These are phyloP conservation scores for Amylostereum chailletii DNA, from an alignment of 1,284 basidiomycete genomes.

Conservation along the genomic window DNA sequence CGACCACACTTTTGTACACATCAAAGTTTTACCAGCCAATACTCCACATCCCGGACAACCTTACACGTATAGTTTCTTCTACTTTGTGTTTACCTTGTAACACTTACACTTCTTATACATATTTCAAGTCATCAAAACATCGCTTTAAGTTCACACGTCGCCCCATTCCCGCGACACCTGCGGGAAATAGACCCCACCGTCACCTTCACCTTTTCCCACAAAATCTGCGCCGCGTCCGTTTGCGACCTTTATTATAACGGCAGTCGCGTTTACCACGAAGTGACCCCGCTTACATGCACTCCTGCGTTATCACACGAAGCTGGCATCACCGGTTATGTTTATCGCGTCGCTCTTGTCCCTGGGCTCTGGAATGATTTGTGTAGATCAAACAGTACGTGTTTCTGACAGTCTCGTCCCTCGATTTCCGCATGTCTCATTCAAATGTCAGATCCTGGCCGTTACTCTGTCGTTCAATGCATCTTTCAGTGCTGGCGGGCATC, in stretches of 20 bases:
- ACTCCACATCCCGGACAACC: slow-evolving; percentile 9
- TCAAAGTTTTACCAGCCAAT: slow-evolving; percentile 43
- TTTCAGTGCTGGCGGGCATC: slow-evolving; percentile 15
- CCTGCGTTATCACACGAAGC: slow-evolving; percentile 7
- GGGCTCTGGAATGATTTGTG: slow-evolving; percentile 51
- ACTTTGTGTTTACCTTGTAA: slow-evolving; percentile 4
- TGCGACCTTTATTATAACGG: slow-evolving; percentile 45
- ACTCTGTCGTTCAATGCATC: slow-evolving; percentile 48
- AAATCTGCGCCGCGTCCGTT: slow-evolving; percentile 38
- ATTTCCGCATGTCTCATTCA: neutral
- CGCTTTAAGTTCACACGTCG: slow-evolving; percentile 17
- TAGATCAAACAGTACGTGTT: slow-evolving; percentile 37
- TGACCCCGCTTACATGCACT: slow-evolving; percentile 25
- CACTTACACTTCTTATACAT: neutral
- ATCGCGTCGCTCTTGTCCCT: slow-evolving; percentile 50
- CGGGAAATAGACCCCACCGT: slow-evolving; percentile 53
- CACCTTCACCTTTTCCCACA: slow-evolving; percentile 40
- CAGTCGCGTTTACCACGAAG: slow-evolving; percentile 40
- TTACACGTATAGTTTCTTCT: slow-evolving; percentile 8
- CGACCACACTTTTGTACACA: slow-evolving; percentile 41
- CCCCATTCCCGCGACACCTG: slow-evolving; percentile 41
- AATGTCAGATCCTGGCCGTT: slow-evolving; percentile 45
- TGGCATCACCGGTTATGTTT: slow-evolving; percentile 32
- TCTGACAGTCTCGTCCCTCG: neutral
- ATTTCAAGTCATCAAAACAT: neutral